Evolutionary conservation across 768 basidiomycete species (phyloP).

Genomic region (Podaxis carcinomalis): DNA sequence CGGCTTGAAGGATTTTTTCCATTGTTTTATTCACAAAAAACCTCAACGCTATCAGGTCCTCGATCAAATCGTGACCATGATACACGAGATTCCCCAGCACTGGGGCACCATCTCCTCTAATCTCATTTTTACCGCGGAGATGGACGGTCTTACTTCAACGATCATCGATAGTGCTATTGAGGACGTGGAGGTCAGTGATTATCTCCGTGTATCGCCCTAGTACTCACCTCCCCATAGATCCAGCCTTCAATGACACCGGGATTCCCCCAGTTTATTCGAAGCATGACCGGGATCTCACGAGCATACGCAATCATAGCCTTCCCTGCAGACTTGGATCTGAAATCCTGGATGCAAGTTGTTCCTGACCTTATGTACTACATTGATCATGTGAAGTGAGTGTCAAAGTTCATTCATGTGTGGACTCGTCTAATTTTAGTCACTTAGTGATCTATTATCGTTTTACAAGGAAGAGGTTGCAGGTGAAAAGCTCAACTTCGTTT

Average conservation of each 20-base stretch:
- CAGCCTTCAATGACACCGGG: background rate
- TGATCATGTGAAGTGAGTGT: conserved; percentile 1
- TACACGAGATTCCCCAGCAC: background rate
- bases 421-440: background rate
- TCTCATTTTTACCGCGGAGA: background rate
- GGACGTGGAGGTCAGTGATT: background rate
- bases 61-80: background rate
- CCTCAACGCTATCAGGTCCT: background rate
- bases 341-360: conserved; percentile 1
- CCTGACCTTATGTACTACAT: conserved; percentile 5
- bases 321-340: background rate
- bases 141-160: background rate
- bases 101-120: background rate
- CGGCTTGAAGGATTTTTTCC: background rate
- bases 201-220: background rate
- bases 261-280: background rate
- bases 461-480: conserved; percentile 32
- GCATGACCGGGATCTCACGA: background rate
- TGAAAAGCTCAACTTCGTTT: background rate
- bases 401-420: too few relatives aligned
- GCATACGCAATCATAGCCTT: background rate
- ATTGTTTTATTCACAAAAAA: background rate
- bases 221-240: background rate
- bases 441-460: conserved; percentile 34
- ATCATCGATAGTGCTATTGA: background rate